Conservation (phyloP, 345 rosid species). For the Aethionema arabicum region DNA sequence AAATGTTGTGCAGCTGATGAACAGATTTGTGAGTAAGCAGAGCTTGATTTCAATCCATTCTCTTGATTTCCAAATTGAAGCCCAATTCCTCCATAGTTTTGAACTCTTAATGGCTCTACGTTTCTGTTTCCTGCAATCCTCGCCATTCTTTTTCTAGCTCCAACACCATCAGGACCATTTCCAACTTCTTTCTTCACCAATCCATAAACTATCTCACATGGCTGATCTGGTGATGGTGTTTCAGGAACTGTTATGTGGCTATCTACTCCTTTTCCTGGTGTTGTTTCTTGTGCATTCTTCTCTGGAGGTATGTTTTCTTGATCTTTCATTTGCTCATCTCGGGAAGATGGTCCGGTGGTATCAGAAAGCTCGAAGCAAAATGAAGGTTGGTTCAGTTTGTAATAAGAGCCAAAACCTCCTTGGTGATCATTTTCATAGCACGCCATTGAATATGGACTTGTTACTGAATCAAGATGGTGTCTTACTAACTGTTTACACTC, state of each 20-base stretch:
- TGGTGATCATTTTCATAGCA: slow-evolving; percentile 73
- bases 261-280: slow-evolving; percentile 81
- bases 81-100: slow-evolving; percentile 47
- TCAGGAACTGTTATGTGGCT: slow-evolving; percentile 87
- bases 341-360: slow-evolving; percentile 33
- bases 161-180: slow-evolving; percentile 58
- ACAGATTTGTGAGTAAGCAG: slow-evolving; percentile 84
- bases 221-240: slow-evolving; percentile 98
- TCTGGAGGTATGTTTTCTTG: slow-evolving; percentile 88
- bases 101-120: slow-evolving; percentile 52
- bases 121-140: slow-evolving; percentile 65
- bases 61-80: slow-evolving; percentile 63
- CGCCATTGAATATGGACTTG: slow-evolving; percentile 91
- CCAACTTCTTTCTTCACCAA: slow-evolving; percentile 72
- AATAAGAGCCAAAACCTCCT: slow-evolving; percentile 48
- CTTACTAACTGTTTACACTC: slow-evolving; percentile 86
- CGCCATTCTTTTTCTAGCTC: slow-evolving; percentile 70
- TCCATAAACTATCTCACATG: slow-evolving; percentile 54
- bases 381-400: slow-evolving; percentile 54
- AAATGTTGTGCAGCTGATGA: slow-evolving; percentile 88
- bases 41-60: slow-evolving; percentile 50
- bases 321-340: slow-evolving; percentile 56
- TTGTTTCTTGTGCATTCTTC: slow-evolving; percentile 56
- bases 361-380: slow-evolving; percentile 77
- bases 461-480: slow-evolving; percentile 95